Percentiles rank a stretch among this genome's conserved stretches.
Evolutionary conservation across 768 basidiomycete genomes (phyloP).

Genomic region (Epithele typhae): DNA sequence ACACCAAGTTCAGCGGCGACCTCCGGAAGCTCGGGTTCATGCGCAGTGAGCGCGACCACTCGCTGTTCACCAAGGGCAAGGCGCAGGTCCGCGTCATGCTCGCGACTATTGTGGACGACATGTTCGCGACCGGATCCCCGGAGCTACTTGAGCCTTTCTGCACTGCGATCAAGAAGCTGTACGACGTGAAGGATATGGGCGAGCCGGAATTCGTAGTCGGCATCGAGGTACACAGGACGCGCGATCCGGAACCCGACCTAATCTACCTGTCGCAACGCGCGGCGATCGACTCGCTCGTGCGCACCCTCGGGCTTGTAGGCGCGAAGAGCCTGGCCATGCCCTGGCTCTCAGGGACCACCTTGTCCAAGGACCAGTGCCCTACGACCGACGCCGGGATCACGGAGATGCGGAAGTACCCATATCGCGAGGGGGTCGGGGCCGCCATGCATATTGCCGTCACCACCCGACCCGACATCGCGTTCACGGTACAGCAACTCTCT

Average conservation of each 20-base stretch:
- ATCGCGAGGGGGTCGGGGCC: conserved; percentile 21
- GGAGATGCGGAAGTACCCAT: conserved; percentile 9
- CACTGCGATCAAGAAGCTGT: not conserved
- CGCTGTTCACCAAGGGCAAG: not conserved
- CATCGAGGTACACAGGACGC: conserved; percentile 14
- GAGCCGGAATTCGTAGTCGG: conserved; percentile 4
- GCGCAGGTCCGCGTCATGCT: not conserved
- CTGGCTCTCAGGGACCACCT: conserved; percentile 3
- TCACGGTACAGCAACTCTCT: conserved; percentile 15
- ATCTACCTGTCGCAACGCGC: conserved; percentile 9
- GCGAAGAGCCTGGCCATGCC: conserved; percentile 3
- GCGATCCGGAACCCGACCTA: conserved; percentile 7
- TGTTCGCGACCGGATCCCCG: not conserved
- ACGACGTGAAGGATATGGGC: not conserved
- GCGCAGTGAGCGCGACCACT: not conserved
- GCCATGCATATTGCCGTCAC: conserved; percentile 25
- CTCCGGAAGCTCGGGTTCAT: not conserved
- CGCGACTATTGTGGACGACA: not conserved
- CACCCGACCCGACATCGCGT: conserved; percentile 30
- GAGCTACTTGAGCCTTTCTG: too few species aligned
- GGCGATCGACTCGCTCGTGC: conserved; percentile 14
- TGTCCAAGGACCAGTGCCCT: conserved; percentile 1
- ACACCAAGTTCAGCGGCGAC: conserved; percentile 16
- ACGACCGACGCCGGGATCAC: not conserved
- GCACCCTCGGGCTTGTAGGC: conserved; percentile 7